phyloP scores from a whole-genome alignment of 768 basidiomycete species.

The Pleurotus giganteus region DNA sequence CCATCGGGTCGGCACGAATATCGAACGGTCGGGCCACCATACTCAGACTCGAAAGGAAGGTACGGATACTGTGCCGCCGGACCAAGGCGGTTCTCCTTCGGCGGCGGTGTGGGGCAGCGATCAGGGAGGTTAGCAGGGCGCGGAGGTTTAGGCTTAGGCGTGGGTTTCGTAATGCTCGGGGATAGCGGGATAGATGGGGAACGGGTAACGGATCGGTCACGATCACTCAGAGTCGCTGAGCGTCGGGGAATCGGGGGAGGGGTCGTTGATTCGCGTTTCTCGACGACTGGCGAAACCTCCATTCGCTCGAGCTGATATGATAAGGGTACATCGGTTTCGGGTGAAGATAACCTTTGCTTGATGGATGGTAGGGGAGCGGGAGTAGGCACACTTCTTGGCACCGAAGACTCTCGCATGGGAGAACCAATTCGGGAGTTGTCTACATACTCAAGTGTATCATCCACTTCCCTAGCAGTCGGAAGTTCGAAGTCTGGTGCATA shows the following conservation, averaged over 20 bases:
- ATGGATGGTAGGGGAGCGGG: constrained; percentile 2
- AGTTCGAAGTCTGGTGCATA: not conserved
- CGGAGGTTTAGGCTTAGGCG: constrained; percentile 10
- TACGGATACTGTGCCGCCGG: constrained; percentile 52
- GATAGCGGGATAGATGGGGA: constrained; percentile 10
- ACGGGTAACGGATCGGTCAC: constrained; percentile 16
- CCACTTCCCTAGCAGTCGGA: not conserved
- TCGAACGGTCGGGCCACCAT: constrained; percentile 43
- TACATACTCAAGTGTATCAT: no score
- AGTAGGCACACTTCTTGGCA: constrained; percentile 1
- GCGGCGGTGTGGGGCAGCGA: constrained; percentile 39
- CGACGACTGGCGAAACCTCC: not conserved
- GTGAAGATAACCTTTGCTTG: not conserved
- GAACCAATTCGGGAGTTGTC: not conserved
- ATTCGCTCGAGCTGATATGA: constrained; percentile 2
- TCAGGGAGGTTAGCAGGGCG: constrained; percentile 18
- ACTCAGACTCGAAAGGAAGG: constrained; percentile 46
- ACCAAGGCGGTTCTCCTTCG: constrained; percentile 41
- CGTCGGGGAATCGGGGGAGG: not conserved
- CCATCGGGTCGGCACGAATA: constrained; percentile 70
- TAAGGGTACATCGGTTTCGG: constrained; percentile 12
- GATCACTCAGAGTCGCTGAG: not conserved
- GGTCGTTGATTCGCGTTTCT: constrained; percentile 3
- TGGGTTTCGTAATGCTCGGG: constrained; percentile 11
- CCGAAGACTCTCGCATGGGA: not conserved